Conservation (phyloP, 768 basidiomycete species). For the Boletus rubroflammeus region DNA sequence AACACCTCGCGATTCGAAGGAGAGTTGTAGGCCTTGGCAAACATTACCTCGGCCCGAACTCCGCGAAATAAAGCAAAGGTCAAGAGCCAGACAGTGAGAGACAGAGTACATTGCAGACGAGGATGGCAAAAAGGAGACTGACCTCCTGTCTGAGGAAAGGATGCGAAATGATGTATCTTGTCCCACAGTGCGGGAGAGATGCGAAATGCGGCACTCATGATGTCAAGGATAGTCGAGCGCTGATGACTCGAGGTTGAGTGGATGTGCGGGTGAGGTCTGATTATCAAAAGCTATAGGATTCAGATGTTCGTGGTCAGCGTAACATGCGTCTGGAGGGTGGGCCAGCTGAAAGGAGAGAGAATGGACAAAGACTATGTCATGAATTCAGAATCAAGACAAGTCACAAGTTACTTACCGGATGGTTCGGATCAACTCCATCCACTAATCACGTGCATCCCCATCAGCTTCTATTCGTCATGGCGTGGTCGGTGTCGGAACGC, state of each 20-base stretch:
- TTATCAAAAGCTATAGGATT: background rate
- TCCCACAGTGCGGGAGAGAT: constrained; percentile 83
- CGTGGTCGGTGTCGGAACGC: too few species aligned
- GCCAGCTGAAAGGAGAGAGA: background rate
- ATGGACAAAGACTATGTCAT: background rate
- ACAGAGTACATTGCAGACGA: background rate
- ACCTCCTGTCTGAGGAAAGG: constrained; percentile 93
- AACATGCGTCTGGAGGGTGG: constrained; percentile 6
- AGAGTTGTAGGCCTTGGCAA: background rate
- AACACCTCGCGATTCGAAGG: background rate
- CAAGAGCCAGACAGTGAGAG: too few species aligned
- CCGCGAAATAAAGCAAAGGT: background rate
- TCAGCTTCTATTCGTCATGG: too few species aligned
- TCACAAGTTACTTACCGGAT: too few species aligned
- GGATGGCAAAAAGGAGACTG: constrained; percentile 20
- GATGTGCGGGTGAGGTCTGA: background rate
- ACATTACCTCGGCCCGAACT: background rate
- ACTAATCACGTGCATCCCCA: constrained; percentile 14
- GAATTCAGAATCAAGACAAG: background rate
- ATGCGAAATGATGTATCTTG: constrained; percentile 85
- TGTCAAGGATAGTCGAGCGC: background rate
- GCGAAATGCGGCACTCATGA: constrained; percentile 50
- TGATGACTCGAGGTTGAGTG: too few species aligned
- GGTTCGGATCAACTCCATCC: constrained; percentile 1
- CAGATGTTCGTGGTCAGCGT: background rate